These are phyloP conservation scores for Phytophthora boehmeriae DNA, from an alignment of 352 stramenopile species.

Conservation along the genomic window DNA sequence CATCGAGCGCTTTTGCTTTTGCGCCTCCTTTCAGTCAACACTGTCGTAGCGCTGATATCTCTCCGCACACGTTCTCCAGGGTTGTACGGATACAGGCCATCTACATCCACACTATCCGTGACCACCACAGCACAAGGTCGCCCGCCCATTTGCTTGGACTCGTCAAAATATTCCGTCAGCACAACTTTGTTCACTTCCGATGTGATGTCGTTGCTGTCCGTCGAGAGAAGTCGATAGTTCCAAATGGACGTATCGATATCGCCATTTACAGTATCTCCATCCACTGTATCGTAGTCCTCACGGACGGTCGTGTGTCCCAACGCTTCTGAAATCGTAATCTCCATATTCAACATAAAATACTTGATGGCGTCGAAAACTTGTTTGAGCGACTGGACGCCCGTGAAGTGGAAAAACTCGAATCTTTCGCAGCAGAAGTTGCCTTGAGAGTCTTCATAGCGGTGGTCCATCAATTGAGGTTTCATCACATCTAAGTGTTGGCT, in stretches of 20 bases:
- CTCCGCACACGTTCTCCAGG: conserved; percentile 7
- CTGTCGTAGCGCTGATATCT: conserved; percentile 10
- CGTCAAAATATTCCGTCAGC: conserved; percentile 34
- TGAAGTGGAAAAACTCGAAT: conserved; percentile 30
- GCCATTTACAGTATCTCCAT: conserved; percentile 8
- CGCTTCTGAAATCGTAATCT: conserved; percentile 61
- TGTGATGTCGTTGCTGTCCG: not conserved
- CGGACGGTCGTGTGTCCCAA: conserved; percentile 54
- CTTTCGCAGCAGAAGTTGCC: conserved; percentile 3
- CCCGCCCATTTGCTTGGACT: conserved; percentile 3
- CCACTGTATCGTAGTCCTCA: conserved; percentile 51
- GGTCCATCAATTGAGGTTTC: conserved; percentile 38
- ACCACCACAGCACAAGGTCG: conserved; percentile 10
- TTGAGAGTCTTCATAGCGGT: conserved; percentile 3
- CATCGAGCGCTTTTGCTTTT: conserved; percentile 9
- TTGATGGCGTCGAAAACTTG: conserved; percentile 59
- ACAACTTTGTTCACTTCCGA: conserved; percentile 1
- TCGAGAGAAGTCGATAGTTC: conserved; percentile 54
- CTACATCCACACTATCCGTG: conserved; percentile 13
- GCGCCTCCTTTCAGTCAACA: conserved; percentile 10
- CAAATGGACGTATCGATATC: conserved; percentile 28
- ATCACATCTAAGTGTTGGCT: conserved; percentile 42
- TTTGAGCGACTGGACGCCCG: conserved; percentile 42
- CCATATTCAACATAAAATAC: conserved; percentile 56
- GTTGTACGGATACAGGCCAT: conserved; percentile 11